Base-by-base conservation (phyloP, 257 asterid genomes). In the Mentha longifolia region DNA sequence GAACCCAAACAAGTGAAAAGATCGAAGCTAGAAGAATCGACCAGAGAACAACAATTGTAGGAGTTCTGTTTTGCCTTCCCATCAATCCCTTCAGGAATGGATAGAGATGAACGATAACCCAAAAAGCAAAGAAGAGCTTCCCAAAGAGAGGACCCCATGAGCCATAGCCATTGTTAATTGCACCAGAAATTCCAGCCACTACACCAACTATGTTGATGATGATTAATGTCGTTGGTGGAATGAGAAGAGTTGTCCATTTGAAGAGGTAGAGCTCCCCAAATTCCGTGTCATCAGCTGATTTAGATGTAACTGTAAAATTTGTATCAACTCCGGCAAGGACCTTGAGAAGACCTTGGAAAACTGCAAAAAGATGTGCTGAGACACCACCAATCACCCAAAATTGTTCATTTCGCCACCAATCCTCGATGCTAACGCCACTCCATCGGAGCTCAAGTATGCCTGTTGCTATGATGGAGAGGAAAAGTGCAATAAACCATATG, bases 161-260 rank as follows among this genome's bases (percentile, higher is more conserved):
- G 55, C 89, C 89, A 63, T 87, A 86, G 33, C 95, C 96, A 41
- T 88, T 88, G 82, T 86, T 86, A 55, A 87, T 86, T 60, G 95
- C 96, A 72, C 80, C 95, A 16, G 96, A 85, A 70, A 87, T 62
- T 68, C 96, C 96, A 47, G 96, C 96, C 51, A 90, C 95, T 56
- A 90, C 89, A 41, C 96, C 96, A 6, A 87, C 95, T 78, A 90
- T 87, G 61, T 87, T 90, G 71, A 90, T 65, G 83, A 90, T 90
- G 74, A 90, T 86, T 72, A 87, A 45, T 43, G 95, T 87, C 9
- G 95, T 90, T 35, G 96, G 96, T 39, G 96, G 95, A 77, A 90
- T 90, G 76, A 90, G 95, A 77, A 90, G 91, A 57, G 95, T 90
- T 28, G 96, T 90, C 96, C 96, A 90, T 76, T 89, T 89, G 87